These are phyloP conservation scores for Candida pseudofarinosa DNA, from an alignment of 805 yeast species.

Conservation along the genomic window DNA sequence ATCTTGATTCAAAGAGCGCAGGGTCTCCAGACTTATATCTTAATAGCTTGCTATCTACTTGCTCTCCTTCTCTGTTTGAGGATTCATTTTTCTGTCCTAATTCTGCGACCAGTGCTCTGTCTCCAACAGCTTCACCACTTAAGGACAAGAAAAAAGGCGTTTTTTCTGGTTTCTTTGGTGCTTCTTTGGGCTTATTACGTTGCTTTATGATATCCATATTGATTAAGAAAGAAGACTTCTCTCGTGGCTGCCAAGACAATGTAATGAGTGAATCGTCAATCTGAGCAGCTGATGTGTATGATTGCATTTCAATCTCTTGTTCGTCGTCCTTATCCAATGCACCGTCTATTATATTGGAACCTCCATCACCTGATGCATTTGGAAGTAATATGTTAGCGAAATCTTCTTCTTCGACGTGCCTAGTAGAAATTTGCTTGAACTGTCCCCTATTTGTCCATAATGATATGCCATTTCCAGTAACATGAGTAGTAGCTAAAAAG, in stretches of 20 bases:
- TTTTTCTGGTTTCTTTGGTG: slow-evolving; percentile 78
- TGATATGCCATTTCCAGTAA: slow-evolving; percentile 81
- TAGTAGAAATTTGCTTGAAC: slow-evolving; percentile 69
- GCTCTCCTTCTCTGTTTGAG: slow-evolving; percentile 15
- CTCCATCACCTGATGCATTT: slow-evolving; percentile 74
- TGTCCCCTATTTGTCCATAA: slow-evolving; percentile 92
- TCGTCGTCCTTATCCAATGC: slow-evolving; percentile 53
- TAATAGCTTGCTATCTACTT: slow-evolving; percentile 28
- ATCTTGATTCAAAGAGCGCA: slow-evolving; percentile 65
- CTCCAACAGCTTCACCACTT: slow-evolving; percentile 65
- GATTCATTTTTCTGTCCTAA: slow-evolving; percentile 12
- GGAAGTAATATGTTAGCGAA: slow-evolving; percentile 66
- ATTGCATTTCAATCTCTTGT: slow-evolving; percentile 23
- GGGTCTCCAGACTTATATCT: slow-evolving; percentile 23
- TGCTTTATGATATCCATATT: slow-evolving; percentile 80
- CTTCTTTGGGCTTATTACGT: slow-evolving; percentile 87
- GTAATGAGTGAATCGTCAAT: slow-evolving; percentile 63
- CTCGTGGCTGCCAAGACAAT: slow-evolving; percentile 71
- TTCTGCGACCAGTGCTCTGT: slow-evolving; percentile 54
- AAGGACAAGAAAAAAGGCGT: slow-evolving; percentile 77
- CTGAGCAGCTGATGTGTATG: slow-evolving; percentile 57
- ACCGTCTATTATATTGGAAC: slow-evolving; percentile 67
- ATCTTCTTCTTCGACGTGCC: slow-evolving; percentile 72
- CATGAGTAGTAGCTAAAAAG: slow-evolving; percentile 88
- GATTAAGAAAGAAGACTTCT: slow-evolving; percentile 71